These are phyloP conservation scores for Phytophthora quininea DNA, from an alignment of 352 stramenopile genomes.

Conservation along the genomic window DNA sequence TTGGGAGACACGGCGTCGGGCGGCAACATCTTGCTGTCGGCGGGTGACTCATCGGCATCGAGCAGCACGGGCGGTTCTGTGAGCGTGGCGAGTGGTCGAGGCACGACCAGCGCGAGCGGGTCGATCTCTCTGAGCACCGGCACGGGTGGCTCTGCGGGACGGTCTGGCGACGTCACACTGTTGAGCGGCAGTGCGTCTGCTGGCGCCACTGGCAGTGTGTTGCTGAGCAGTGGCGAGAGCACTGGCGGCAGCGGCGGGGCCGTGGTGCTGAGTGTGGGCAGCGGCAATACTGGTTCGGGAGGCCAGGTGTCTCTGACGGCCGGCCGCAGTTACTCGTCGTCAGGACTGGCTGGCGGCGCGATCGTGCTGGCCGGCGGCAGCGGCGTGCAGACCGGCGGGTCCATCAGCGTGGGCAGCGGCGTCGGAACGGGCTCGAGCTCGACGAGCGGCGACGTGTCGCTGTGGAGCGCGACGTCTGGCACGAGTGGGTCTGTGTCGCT, in stretches of 20 bases:
- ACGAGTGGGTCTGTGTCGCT: not conserved
- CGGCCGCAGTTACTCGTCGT: conserved; percentile 3
- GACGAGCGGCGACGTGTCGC: conserved; percentile 11
- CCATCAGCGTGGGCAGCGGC: conserved; percentile 2
- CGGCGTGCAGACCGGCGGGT: not conserved
- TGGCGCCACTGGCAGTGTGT: conserved; percentile 12
- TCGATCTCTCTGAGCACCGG: conserved; percentile 17
- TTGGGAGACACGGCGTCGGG: conserved; percentile 11
- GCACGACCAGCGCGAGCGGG: conserved; percentile 17
- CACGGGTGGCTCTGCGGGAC: conserved; percentile 6
- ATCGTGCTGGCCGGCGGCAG: conserved; percentile 10
- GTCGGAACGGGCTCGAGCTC: conserved; percentile 4
- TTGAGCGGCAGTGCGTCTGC: conserved; percentile 7
- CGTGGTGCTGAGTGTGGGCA: conserved; percentile 33
- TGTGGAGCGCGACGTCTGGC: conserved; percentile 9
- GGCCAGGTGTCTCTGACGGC: conserved; percentile 14
- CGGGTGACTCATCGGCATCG: conserved; percentile 13
- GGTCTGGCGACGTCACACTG: conserved; percentile 11
- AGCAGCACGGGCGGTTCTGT: conserved; percentile 17
- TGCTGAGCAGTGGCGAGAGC: conserved; percentile 12
- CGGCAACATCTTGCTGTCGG: conserved; percentile 13
- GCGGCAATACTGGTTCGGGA: conserved; percentile 24
- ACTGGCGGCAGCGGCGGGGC: conserved; percentile 15
- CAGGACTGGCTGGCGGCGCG: conserved; percentile 8
- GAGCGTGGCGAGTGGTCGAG: conserved; percentile 2